These are phyloP conservation scores for Funneliformis mosseae DNA, from an alignment of 192 early-diverging fungal genomes.

Conservation along the genomic window DNA sequence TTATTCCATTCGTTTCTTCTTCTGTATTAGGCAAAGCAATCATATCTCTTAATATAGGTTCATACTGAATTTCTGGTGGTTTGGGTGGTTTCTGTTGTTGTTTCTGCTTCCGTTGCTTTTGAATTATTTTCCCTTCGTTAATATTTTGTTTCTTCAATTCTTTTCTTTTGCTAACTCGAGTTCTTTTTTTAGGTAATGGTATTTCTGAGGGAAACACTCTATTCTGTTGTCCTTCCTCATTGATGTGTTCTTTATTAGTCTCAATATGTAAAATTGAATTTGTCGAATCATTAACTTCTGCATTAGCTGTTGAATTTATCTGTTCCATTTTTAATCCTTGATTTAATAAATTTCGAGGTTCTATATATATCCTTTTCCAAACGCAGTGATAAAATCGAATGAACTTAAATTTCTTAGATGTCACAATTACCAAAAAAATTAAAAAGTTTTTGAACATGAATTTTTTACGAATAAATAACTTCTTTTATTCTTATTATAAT, in stretches of 20 bases:
- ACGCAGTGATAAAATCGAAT: too few species aligned
- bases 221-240: background rate
- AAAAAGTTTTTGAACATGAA: too few species aligned
- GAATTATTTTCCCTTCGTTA: background rate
- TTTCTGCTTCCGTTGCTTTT: background rate
- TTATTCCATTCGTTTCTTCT: background rate
- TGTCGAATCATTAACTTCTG: too few species aligned
- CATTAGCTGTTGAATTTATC: too few species aligned
- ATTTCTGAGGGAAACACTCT: background rate
- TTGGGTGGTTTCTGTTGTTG: background rate
- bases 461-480: too few species aligned
- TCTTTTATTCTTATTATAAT: too few species aligned
- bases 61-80: background rate
- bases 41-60: slow-evolving; percentile 24
- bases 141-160: background rate
- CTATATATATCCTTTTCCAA: too few species aligned
- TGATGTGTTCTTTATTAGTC: background rate
- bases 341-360: too few species aligned
- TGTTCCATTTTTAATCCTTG: too few species aligned
- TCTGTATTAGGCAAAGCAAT: background rate
- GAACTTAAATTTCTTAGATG: too few species aligned
- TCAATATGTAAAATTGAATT: background rate
- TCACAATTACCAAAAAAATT: too few species aligned
- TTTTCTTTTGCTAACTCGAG: background rate
- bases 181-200: background rate